Evolutionary conservation across 306 rosid genomes (phyloP).

Genomic region (Rubus parviflorus): DNA sequence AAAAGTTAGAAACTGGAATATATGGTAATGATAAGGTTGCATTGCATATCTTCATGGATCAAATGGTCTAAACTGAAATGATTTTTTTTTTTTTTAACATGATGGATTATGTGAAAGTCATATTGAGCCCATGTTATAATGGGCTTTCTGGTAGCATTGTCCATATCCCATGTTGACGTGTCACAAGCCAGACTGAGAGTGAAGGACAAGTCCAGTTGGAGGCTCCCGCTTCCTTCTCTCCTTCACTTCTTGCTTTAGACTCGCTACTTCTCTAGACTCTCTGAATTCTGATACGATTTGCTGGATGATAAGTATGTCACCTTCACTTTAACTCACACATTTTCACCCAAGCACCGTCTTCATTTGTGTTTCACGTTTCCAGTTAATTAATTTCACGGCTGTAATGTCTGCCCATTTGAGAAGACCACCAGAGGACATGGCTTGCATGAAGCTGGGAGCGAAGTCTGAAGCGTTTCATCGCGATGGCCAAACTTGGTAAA

Average conservation of each 20-base stretch:
- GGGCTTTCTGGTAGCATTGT: background rate
- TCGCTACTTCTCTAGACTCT: slow-evolving; percentile 41
- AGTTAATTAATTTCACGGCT: background rate
- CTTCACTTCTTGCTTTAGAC: slow-evolving; percentile 54
- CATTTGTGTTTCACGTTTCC: background rate
- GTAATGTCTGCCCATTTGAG: slow-evolving; percentile 14
- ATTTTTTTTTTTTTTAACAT: too few relatives aligned
- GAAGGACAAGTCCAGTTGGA: slow-evolving; percentile 5
- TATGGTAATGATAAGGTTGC: too few relatives aligned
- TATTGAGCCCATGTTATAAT: background rate
- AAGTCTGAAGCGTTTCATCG: slow-evolving; percentile 70
- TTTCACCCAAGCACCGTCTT: background rate
- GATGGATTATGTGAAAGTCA: too few relatives aligned
- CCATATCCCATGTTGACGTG: background rate
- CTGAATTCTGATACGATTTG: background rate
- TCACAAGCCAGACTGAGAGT: slow-evolving; percentile 4
- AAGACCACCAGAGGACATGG: slow-evolving; percentile 29
- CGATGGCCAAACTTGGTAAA: slow-evolving; percentile 68
- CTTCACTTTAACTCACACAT: slow-evolving; percentile 7
- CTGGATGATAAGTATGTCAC: background rate
- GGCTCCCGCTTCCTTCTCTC: slow-evolving; percentile 18
- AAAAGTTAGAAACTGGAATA: too few relatives aligned
- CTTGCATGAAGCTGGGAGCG: slow-evolving; percentile 69
- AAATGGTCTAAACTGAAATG: too few relatives aligned
- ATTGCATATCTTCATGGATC: too few relatives aligned